These are phyloP conservation scores for Candida pseudoglaebosa DNA, from an alignment of 805 yeast species.

Conservation along the genomic window DNA sequence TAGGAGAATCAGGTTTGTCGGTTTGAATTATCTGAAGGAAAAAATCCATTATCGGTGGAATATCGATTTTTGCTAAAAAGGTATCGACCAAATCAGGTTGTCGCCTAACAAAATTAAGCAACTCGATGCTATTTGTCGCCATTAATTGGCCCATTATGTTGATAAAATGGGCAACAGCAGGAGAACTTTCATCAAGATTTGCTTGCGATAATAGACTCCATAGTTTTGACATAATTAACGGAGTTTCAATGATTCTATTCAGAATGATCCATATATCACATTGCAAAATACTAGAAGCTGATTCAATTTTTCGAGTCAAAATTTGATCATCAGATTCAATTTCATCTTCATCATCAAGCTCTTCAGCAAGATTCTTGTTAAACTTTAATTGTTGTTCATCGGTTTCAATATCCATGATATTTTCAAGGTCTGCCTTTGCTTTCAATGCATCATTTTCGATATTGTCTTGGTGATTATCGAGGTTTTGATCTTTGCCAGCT, in stretches of 20 bases:
- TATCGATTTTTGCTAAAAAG: slow-evolving; percentile 81
- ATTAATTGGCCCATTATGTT: slow-evolving; percentile 85
- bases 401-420: slow-evolving; percentile 4
- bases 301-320: slow-evolving; percentile 34
- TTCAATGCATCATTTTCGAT: slow-evolving; percentile 8
- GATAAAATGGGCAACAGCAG: slow-evolving; percentile 36
- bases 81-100: slow-evolving; percentile 72
- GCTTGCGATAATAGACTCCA: slow-evolving; percentile 37
- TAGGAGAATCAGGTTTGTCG: slow-evolving; percentile 84
- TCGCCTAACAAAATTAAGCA: slow-evolving; percentile 64
- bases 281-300: slow-evolving; percentile 38
- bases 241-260: slow-evolving; percentile 40
- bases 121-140: slow-evolving; percentile 54
- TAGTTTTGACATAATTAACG: slow-evolving; percentile 34
- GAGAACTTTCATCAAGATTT: slow-evolving; percentile 32
- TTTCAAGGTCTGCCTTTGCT: slow-evolving; percentile 11
- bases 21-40: slow-evolving; percentile 84
- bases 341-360: slow-evolving; percentile 13
- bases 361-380: slow-evolving; percentile 7
- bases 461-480: slow-evolving; percentile 2
- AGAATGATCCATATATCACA: slow-evolving; percentile 41
- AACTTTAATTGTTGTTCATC: background rate
- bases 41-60: slow-evolving; percentile 93
- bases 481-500: background rate
- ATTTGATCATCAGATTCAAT: slow-evolving; percentile 30